phyloP scores from a whole-genome alignment of 352 stramenopile species.

The Halophytophthora batemanensis region DNA sequence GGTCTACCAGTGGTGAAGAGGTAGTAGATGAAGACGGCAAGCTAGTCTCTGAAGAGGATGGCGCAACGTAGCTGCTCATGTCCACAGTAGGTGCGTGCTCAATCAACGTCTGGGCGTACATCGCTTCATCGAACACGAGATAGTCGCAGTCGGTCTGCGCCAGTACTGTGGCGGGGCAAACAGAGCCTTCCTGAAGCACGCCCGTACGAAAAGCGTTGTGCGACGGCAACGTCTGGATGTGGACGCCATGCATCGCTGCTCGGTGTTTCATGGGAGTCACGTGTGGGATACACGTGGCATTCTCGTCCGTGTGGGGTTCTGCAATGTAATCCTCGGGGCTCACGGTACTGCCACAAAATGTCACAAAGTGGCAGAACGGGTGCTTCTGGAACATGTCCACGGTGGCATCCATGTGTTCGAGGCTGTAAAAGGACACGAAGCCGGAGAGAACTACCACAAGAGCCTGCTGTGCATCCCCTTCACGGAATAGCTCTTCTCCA shows the following conservation, averaged over 20 bases:
- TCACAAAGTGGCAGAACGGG: constrained; percentile 44
- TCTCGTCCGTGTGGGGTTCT: constrained; percentile 7
- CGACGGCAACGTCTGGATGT: constrained; percentile 53
- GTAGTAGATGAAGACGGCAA: not conserved
- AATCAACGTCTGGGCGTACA: constrained; percentile 36
- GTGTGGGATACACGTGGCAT: not conserved
- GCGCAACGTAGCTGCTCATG: constrained; percentile 13
- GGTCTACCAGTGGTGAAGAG: not conserved
- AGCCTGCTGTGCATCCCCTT: constrained; percentile 26
- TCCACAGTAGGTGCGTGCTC: constrained; percentile 35
- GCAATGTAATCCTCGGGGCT: constrained; percentile 29
- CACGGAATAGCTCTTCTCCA: constrained; percentile 56
- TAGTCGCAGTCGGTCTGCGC: constrained; percentile 56
- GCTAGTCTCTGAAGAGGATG: not conserved
- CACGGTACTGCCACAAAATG: constrained; percentile 29
- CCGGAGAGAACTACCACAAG: constrained; percentile 50
- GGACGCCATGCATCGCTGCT: constrained; percentile 43
- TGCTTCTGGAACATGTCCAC: constrained; percentile 64
- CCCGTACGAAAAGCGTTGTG: constrained; percentile 56
- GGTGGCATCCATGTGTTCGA: constrained; percentile 54
- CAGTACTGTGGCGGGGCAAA: constrained; percentile 48
- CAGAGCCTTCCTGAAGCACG: constrained; percentile 33
- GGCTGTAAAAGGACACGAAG: constrained; percentile 57
- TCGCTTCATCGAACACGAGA: constrained; percentile 43
- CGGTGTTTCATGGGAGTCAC: constrained; percentile 22